Evolutionary conservation across 2,329 filamentous ascomycete genomes (phyloP).

Genomic region (Pseudocercospora musae): DNA sequence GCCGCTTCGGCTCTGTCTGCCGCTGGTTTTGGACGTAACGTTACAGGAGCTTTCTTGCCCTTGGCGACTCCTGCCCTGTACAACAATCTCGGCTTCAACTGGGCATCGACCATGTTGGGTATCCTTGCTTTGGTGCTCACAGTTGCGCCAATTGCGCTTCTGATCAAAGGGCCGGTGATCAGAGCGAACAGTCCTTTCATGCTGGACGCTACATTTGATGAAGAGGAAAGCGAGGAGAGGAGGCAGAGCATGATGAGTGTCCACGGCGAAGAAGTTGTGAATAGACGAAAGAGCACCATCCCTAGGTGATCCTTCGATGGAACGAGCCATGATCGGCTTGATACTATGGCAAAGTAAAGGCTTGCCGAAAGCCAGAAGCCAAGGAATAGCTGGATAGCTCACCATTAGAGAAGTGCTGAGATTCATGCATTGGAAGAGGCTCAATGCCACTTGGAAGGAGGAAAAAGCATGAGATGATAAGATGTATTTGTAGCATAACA

Average conservation of each 20-base stretch:
- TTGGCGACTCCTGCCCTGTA: conserved; percentile 47
- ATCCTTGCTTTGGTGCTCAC: conserved; percentile 42
- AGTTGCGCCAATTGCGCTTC: conserved; percentile 41
- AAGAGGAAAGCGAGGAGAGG: conserved; percentile 24
- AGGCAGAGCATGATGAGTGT: conserved; percentile 15
- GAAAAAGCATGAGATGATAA: background rate
- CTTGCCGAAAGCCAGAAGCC: background rate
- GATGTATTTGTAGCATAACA: background rate
- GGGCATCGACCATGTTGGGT: conserved; percentile 45
- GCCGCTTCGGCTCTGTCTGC: conserved; percentile 47
- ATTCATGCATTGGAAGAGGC: background rate
- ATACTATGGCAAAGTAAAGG: background rate
- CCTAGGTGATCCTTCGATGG: background rate
- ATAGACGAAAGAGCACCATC: background rate
- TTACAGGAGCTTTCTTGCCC: conserved; percentile 46
- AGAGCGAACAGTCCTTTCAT: conserved; percentile 31
- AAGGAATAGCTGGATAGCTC: background rate
- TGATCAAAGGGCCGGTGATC: conserved; percentile 30
- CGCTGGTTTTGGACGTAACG: conserved; percentile 45
- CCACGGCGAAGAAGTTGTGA: conserved; percentile 3
- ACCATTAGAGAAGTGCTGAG: background rate
- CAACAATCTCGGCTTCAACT: conserved; percentile 43
- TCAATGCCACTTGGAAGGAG: background rate
- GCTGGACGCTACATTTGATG: conserved; percentile 29
- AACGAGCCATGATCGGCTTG: background rate